Percentiles rank a stretch among this genome's conserved stretches.
Conservation (phyloP, 495 filamentous ascomycete species). For the Hypoxylon fuscum region DNA sequence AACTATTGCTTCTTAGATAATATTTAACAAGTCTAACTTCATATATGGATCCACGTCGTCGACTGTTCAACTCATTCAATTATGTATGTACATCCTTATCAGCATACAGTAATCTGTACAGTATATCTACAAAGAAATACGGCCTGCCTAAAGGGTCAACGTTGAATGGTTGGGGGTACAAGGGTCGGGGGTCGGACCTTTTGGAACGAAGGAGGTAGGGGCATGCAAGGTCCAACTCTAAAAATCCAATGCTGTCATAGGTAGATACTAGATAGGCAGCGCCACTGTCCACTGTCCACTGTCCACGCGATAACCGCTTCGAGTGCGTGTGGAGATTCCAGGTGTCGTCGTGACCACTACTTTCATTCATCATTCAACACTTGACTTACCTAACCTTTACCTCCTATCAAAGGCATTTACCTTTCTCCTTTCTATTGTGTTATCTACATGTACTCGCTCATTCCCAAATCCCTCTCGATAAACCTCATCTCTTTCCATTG, state of each 20-base stretch:
- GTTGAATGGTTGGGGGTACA: slow-evolving; percentile 22
- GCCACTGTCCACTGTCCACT: slow-evolving; percentile 31
- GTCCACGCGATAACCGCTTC: slow-evolving; percentile 31
- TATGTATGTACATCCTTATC: no score
- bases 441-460: slow-evolving; percentile 1
- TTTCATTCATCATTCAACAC: slow-evolving; percentile 27
- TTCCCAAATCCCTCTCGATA: slow-evolving; percentile 1
- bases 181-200: slow-evolving; percentile 19
- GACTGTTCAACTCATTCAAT: neutral
- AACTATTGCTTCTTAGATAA: neutral
- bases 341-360: slow-evolving; percentile 33
- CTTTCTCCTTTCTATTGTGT: slow-evolving; percentile 3
- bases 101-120: slow-evolving; percentile 4
- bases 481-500: slow-evolving; percentile 27
- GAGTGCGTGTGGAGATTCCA: slow-evolving; percentile 27
- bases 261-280: slow-evolving; percentile 24
- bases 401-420: slow-evolving; percentile 24
- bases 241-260: slow-evolving; percentile 19
- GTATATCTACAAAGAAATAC: neutral
- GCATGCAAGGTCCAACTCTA: slow-evolving; percentile 8
- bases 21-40: neutral
- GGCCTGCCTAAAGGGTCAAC: neutral
- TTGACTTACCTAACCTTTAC: slow-evolving; percentile 6
- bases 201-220: neutral
- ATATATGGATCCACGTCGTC: neutral